phyloP scores from a whole-genome alignment of 179 eudicot species.

The Silene coronaria region DNA sequence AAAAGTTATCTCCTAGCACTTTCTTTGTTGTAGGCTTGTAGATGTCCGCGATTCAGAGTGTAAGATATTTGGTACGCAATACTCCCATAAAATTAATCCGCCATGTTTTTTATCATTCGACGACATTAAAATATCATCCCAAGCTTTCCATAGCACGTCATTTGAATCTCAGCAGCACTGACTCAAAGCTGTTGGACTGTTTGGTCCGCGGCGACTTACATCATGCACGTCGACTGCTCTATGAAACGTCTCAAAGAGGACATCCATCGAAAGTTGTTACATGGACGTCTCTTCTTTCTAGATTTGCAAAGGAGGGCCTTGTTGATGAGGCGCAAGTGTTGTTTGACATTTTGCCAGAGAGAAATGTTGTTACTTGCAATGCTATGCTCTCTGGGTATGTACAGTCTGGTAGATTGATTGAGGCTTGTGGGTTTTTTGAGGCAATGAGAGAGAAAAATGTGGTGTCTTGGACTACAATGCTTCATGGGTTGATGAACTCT shows the following conservation, averaged over 20 bases:
- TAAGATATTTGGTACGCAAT: conserved; percentile 13
- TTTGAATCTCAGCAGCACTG: conserved; percentile 17
- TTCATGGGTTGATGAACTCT: conserved; percentile 33
- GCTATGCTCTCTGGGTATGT: conserved; percentile 42
- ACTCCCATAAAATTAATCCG: background rate
- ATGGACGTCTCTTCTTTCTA: conserved; percentile 40
- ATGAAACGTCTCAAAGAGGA: conserved; percentile 31
- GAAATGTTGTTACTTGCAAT: conserved; percentile 37
- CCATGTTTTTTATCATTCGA: background rate
- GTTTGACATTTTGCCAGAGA: conserved; percentile 34
- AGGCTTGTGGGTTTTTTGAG: conserved; percentile 32
- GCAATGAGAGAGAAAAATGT: conserved; percentile 39
- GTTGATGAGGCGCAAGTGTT: conserved; percentile 29
- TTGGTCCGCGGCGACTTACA: conserved; percentile 18
- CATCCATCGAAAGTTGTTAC: conserved; percentile 22
- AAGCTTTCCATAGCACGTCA: background rate
- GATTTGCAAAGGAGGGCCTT: conserved; percentile 27
- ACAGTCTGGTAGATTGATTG: conserved; percentile 26
- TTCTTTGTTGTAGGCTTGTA: conserved; percentile 13
- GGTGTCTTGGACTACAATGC: conserved; percentile 45
- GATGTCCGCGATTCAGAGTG: conserved; percentile 18
- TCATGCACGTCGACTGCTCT: conserved; percentile 36
- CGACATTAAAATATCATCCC: background rate
- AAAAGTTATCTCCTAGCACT: background rate
- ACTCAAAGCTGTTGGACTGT: conserved; percentile 23